A percentile compares a stretch with the other conserved stretches of the same genome.
phyloP scores from a whole-genome alignment of 768 basidiomycete genomes.

The Pleurotus eryngii region DNA sequence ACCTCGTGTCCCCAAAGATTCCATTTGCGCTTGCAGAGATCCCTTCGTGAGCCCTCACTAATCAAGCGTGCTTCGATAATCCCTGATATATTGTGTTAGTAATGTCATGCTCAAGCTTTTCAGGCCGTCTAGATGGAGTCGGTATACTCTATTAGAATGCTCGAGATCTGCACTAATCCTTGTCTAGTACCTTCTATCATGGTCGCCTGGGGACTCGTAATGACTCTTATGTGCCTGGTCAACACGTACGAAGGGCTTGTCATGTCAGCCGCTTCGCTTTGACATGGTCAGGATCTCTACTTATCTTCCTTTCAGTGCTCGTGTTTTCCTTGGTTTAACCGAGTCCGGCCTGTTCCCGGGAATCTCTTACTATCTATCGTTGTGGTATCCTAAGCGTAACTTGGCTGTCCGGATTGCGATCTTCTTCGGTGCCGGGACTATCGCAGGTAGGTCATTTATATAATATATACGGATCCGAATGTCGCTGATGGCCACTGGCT shows the following conservation, averaged over 20 bases:
- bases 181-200: slow-evolving; percentile 19
- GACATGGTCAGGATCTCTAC: slow-evolving; percentile 13
- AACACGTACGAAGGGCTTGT: slow-evolving; percentile 22
- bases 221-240: slow-evolving; percentile 23
- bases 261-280: slow-evolving; percentile 15
- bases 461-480: neutral
- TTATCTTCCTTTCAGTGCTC: slow-evolving; percentile 23
- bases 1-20: slow-evolving; percentile 13
- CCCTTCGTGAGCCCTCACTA: slow-evolving; percentile 16
- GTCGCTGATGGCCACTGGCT: neutral
- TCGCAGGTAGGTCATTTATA: slow-evolving; percentile 30
- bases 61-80: neutral
- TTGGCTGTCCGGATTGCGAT: slow-evolving; percentile 50
- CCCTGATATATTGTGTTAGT: slow-evolving; percentile 6
- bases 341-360: slow-evolving; percentile 23
- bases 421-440: slow-evolving; percentile 54
- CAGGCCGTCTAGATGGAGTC: slow-evolving; percentile 24
- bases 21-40: slow-evolving; percentile 24
- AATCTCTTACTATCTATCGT: slow-evolving; percentile 42
- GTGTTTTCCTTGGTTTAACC: slow-evolving; percentile 21
- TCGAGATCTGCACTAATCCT: neutral
- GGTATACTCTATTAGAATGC: slow-evolving; percentile 3
- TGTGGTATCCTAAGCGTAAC: slow-evolving; percentile 52
- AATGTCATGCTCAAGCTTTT: slow-evolving; percentile 22
- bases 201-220: slow-evolving; percentile 17